A percentile compares a stretch with the other conserved stretches of the same genome.
phyloP scores from a whole-genome alignment of 2,329 filamentous ascomycete species.

The Penicillium sp. region DNA sequence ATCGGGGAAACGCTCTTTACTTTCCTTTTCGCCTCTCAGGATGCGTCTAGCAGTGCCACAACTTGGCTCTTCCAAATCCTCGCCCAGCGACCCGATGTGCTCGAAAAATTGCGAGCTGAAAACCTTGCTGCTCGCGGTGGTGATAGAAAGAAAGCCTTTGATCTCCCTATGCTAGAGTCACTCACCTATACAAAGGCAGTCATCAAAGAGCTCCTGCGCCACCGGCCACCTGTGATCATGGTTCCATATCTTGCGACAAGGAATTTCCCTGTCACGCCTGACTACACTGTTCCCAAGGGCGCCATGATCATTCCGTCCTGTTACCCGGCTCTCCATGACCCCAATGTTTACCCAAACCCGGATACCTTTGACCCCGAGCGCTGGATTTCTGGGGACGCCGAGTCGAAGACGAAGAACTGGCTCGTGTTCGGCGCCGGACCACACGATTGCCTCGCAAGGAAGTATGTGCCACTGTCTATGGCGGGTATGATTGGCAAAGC shows the following conservation, averaged over 20 bases:
- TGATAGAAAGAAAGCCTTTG: constrained; percentile 41
- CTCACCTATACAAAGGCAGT: constrained; percentile 53
- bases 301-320: constrained; percentile 52
- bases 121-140: constrained; percentile 47
- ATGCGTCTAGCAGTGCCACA: constrained; percentile 53
- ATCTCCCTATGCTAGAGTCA: constrained; percentile 48
- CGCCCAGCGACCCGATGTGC: constrained; percentile 50
- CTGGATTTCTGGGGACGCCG: constrained; percentile 53
- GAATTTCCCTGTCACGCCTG: constrained; percentile 46
- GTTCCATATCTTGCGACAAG: constrained; percentile 52
- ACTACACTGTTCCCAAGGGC: constrained; percentile 51
- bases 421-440: constrained; percentile 52
- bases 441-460: constrained; percentile 50
- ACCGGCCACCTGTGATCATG: constrained; percentile 53
- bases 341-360: constrained; percentile 47
- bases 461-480: constrained; percentile 52
- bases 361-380: constrained; percentile 51
- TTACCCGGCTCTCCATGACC: constrained; percentile 52
- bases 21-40: constrained; percentile 54
- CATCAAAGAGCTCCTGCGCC: constrained; percentile 52
- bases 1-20: constrained; percentile 52
- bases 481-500: constrained; percentile 54
- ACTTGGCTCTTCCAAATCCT: constrained; percentile 54
- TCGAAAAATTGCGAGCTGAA: constrained; percentile 47
- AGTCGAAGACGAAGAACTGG: constrained; percentile 52